A percentile compares a stretch with the other conserved stretches of the same genome.
Evolutionary conservation across 2,329 filamentous ascomycete species (phyloP).

Genomic region (Stenocarpella maydis): DNA sequence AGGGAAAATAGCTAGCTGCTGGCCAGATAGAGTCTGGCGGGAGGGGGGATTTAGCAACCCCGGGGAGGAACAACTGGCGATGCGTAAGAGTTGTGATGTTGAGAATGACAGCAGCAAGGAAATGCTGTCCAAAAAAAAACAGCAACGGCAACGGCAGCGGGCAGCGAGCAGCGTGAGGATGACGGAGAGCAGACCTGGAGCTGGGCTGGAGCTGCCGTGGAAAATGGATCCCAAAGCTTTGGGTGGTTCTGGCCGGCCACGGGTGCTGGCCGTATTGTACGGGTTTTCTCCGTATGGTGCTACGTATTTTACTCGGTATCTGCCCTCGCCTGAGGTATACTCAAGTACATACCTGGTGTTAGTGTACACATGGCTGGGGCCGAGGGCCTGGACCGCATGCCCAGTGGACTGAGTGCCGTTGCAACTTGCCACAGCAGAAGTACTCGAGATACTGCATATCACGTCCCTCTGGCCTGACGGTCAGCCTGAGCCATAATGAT

Average conservation of each 20-base stretch:
- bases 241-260: neutral
- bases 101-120: neutral
- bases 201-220: neutral
- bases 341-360: too few relatives aligned
- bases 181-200: too few relatives aligned
- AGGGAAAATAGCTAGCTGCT: conserved; percentile 30
- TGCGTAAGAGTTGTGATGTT: conserved; percentile 19
- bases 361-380: neutral
- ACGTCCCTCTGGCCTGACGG: conserved; percentile 10
- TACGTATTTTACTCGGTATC: too few relatives aligned
- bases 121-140: too few relatives aligned
- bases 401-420: too few relatives aligned
- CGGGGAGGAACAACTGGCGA: conserved; percentile 20
- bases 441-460: neutral
- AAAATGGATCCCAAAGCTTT: conserved; percentile 6
- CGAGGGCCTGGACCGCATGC: conserved; percentile 5
- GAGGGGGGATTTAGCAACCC: conserved; percentile 14
- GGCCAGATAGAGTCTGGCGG: conserved; percentile 28
- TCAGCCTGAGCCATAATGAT: too few relatives aligned
- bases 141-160: too few relatives aligned
- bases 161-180: too few relatives aligned
- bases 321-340: too few relatives aligned
- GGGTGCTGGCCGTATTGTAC: too few relatives aligned
- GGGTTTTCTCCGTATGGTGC: too few relatives aligned
- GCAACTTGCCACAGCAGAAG: too few relatives aligned